Base-by-base conservation (phyloP, 1,284 basidiomycete species). In the Fomitopsis schrenkii region DNA sequence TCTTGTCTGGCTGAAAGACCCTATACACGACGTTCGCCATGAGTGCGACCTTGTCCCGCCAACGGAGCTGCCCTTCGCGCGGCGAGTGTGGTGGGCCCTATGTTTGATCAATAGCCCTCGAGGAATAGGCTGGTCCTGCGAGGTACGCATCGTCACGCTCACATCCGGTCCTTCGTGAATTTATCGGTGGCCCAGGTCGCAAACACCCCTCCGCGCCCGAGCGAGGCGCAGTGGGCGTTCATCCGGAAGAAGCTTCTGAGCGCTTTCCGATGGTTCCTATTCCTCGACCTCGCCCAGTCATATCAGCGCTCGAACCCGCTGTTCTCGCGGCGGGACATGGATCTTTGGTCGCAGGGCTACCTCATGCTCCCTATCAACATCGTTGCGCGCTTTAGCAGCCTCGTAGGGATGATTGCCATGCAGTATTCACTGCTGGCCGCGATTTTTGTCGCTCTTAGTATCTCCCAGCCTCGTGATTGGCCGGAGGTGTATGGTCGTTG, bases 401-500 rank as follows among this genome's bases (percentile, higher is more conserved):
- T 60, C 1, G 69, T 69, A 60, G 63, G 62, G 5, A 59, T 62
- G 15, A 42, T 74, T 17, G 70, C 66, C 28, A 63, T 71, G 57
- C 62, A 67, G 22, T 71, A 75, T 54, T 46, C 58, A 19, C 26
- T 68, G 56, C 38, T 69, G 1, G 65, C 68, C 30, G 56, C 66
- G 1, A 15, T 68, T 9, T 60, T 55, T 26, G 74, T 77, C 7
- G 72, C 62, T 5, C 45, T 69, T 1, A 66, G 68, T 1, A 35
- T 70, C 1, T 65, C 66, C 19, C 57, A 67, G 30, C 72, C 76
- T 0, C 62, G 61, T n/a, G 68, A 72, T 46, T 78, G 76, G 74
- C 76, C 75, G 0, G 68, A 70, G 26, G 26, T 70, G 1, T 77
- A 71, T 59, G 75, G 77, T 12, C 55, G 35, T 17, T 74, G 70